Base-by-base conservation (phyloP, 2,329 filamentous ascomycete species). In the Aspergillus brasiliensis region DNA sequence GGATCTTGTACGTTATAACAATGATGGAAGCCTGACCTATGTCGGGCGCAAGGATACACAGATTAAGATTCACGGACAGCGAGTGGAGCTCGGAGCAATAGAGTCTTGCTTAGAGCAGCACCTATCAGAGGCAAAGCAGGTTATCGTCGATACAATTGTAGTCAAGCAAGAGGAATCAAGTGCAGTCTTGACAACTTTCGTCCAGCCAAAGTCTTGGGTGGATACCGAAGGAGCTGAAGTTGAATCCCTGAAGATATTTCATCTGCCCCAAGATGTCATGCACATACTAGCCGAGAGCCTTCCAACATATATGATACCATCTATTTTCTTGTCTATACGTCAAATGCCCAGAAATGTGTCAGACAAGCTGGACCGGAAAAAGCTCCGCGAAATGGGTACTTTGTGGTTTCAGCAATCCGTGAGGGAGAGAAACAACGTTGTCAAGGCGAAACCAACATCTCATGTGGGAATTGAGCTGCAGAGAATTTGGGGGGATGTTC, bases 401-500 rank as follows among this genome's bases (percentile, higher is more conserved):
- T 31, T 13, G 10, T 34, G 27, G 23, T 19, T 19, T 19, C 27
- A n/a, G 17, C n/a, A 11, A 17, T 23, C 6, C 3, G 7, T 13
- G 8, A 34, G 19, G 48, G 48, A 17, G 17, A 8, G 13, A 51
- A 51, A 15, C 47, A 27, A 28, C 47, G 10, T 13, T 8, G 28
- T 1, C 10, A 31, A 31, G 28, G 10, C 8, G 5, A 31, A 25
- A 7, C n/a, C 28, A 51, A 28, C 25, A 34, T 44, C 38, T 28
- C 37, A 21, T 11, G 37, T 21, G 5, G 53, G 48, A 27, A 13
- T 47, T 6, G 40, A 23, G 31, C 34, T 63, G 10, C 61, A 61
- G 42, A 34, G 46, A 19, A 52, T 63, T 4, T 63, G 55, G 55
- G 51, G 54, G 1, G 17, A 53, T 21, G 51, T 59, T 17, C 58